Evolutionary conservation across 2,329 filamentous ascomycete species (phyloP).

Genomic region (Eurotiales sp.): DNA sequence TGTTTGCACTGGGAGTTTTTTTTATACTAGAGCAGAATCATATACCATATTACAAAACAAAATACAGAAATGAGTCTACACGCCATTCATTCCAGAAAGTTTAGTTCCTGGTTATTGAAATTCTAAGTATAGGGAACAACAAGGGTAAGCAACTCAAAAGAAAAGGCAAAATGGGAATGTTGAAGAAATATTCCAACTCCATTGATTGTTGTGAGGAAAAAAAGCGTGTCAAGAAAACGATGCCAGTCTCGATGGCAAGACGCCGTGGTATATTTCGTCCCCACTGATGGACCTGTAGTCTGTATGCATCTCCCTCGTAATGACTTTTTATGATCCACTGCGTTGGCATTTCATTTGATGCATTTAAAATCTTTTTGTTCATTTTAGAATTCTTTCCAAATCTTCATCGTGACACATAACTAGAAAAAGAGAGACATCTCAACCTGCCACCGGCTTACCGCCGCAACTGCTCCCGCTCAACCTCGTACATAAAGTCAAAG

Average conservation of each 20-base stretch:
- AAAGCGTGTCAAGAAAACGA: background rate
- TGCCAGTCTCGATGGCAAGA: background rate
- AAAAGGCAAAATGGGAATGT: background rate
- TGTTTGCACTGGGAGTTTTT: conserved; percentile 6
- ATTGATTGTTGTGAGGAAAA: background rate
- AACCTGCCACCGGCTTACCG: conserved; percentile 26
- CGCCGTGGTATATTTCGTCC: background rate
- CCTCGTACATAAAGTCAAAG: conserved; percentile 98
- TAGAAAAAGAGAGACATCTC: conserved; percentile 2
- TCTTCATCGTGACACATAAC: conserved; percentile 12
- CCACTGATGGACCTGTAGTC: no score
- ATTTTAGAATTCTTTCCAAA: background rate
- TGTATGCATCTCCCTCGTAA: background rate
- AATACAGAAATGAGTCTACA: background rate
- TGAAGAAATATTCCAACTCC: background rate
- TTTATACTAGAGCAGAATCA: background rate
- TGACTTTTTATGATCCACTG: background rate
- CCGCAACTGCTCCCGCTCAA: conserved; percentile 73
- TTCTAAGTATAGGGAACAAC: no score
- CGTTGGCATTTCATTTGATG: background rate
- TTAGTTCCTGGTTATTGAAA: no score
- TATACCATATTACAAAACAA: background rate
- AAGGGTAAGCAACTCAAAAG: no score
- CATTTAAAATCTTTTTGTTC: background rate
- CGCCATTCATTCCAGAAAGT: background rate